These are phyloP conservation scores for Syzygium grande DNA, from an alignment of 345 rosid genomes.

Conservation along the genomic window DNA sequence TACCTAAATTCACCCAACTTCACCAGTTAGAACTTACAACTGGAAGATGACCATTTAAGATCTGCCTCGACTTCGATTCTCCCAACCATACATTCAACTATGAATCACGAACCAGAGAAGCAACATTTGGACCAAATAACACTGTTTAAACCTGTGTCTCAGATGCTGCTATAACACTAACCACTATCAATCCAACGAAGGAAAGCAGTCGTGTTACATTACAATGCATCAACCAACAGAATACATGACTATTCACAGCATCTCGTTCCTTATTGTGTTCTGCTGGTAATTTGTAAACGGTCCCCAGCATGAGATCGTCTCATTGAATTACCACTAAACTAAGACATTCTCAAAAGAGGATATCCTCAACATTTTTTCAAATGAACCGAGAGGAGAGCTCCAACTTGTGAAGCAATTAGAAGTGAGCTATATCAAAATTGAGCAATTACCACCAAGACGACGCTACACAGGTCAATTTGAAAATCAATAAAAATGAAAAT, in stretches of 20 bases:
- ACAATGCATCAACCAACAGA: background rate
- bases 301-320: background rate
- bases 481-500: background rate
- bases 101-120: background rate
- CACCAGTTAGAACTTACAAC: background rate
- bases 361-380: background rate
- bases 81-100: background rate
- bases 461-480: background rate
- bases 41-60: background rate
- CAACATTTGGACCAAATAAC: background rate
- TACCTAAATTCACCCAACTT: background rate
- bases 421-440: background rate
- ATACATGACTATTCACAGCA: background rate
- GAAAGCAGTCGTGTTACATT: background rate
- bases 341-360: background rate
- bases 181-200: background rate
- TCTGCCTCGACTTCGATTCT: background rate
- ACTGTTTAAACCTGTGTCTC: background rate
- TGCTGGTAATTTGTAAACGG: background rate
- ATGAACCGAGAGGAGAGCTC: background rate
- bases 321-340: background rate
- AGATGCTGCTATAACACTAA: background rate
- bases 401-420: background rate
- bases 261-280: background rate
- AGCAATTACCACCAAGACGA: background rate